These are phyloP conservation scores for Leccinum uliginosum DNA, from an alignment of 768 basidiomycete species.

Conservation along the genomic window DNA sequence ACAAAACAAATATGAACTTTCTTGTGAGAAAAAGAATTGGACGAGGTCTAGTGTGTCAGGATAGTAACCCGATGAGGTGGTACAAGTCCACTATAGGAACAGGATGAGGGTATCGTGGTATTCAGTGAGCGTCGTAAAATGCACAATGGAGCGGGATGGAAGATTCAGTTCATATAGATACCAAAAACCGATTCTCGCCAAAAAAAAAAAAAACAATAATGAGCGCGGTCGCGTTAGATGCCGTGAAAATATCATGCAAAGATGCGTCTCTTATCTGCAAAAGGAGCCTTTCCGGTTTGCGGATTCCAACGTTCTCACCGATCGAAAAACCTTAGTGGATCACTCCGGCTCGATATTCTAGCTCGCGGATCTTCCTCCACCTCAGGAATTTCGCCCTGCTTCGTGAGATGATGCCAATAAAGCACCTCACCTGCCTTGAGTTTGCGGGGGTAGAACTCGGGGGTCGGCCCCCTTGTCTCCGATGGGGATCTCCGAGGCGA, in stretches of 20 bases:
- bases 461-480: slow-evolving; percentile 9
- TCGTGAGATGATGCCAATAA: slow-evolving; percentile 73
- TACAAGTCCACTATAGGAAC: slow-evolving; percentile 28
- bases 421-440: slow-evolving; percentile 59
- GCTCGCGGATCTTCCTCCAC: slow-evolving; percentile 62
- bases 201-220: slow-evolving; percentile 7
- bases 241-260: slow-evolving; percentile 26
- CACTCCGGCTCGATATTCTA: slow-evolving; percentile 16
- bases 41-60: slow-evolving; percentile 15
- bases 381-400: slow-evolving; percentile 68
- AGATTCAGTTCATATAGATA: slow-evolving; percentile 31
- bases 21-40: slow-evolving; percentile 7
- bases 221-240: slow-evolving; percentile 16
- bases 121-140: slow-evolving; percentile 27
- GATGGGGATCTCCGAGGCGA: slow-evolving; percentile 24
- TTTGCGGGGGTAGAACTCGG: slow-evolving; percentile 30
- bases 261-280: slow-evolving; percentile 12
- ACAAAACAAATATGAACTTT: slow-evolving; percentile 15
- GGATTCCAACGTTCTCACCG: slow-evolving; percentile 23
- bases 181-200: slow-evolving; percentile 17
- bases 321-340: slow-evolving; percentile 16
- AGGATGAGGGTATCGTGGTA: slow-evolving; percentile 33
- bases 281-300: slow-evolving; percentile 6
- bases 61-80: slow-evolving; percentile 13
- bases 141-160: slow-evolving; percentile 23